Evolutionary conservation across 305 asterid genomes (phyloP), one percentile per base, ranked within the genome.

Genomic region (Fraxinus sp.): DNA sequence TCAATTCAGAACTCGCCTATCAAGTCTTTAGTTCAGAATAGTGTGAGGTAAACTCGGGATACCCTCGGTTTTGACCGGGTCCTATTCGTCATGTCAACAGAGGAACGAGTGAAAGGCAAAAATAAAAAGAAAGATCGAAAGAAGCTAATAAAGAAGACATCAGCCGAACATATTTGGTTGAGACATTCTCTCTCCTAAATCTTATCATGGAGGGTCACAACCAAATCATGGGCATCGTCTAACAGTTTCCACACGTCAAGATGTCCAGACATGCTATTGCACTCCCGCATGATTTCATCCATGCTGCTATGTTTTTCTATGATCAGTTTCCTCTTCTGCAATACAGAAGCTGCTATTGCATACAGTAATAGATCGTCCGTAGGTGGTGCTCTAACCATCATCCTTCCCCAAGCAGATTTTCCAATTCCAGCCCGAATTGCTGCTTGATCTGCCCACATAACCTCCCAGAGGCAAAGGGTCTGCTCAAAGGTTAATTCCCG

Each of bases 401-500:
- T 83, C 71, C 88, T 89, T 41, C 92, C 89, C 93, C 94, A 88
- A 0, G 92, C 85, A 1, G 96, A 88, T 82, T 89, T 89, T 0
- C 89, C 87, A 1, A 93, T 88, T n/a, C 94, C 94, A 2, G 93
- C 93, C 68, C 96, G 90, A 13, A 93, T 82, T 4, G 97, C 97
- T 7, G 96, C 94, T 79, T 93, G 97, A 87, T 93, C 97, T 0
- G 97, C 96, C 97, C 97, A 93, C 95, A 91, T 92, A 30, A 93
- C 96, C 84, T 93, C 97, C 97, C 97, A 93, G 0, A 93, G 91
- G 86, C 92, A 90, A 41, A 91, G 92, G 9, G 93, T 92, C 90
- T 91, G 97, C 86, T 91, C 97, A 16, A 91, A 89, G 28, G 89
- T 86, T 68, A 93, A 66, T 90, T 93, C 97, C 86, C 97, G 84